Percentiles rank a stretch among this genome's conserved stretches.
Conservation (phyloP, 495 filamentous ascomycete species). For the Echria macrotheca region DNA sequence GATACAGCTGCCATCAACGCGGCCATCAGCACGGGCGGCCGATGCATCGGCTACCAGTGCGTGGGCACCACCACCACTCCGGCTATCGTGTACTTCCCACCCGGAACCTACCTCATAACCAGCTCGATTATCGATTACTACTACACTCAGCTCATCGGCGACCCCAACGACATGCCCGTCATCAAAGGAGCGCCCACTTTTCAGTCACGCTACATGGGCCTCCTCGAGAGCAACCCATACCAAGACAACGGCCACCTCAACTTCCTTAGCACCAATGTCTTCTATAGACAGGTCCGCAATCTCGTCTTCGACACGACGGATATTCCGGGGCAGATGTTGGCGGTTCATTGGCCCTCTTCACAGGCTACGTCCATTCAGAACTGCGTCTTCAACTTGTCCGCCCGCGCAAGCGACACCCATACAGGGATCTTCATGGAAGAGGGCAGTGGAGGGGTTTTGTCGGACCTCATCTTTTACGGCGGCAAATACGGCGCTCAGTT, state of each 20-base stretch:
- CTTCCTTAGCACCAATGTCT: slow-evolving; percentile 70
- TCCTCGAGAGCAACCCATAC: slow-evolving; percentile 24
- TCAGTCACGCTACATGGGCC: slow-evolving; percentile 20
- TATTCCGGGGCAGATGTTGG: slow-evolving; percentile 42
- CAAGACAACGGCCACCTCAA: slow-evolving; percentile 20
- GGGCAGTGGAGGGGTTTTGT: slow-evolving; percentile 78
- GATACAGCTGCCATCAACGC: slow-evolving; percentile 79
- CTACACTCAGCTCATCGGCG: slow-evolving; percentile 59
- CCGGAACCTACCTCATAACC: slow-evolving; percentile 57
- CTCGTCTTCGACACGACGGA: slow-evolving; percentile 76
- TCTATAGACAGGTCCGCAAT: slow-evolving; percentile 91
- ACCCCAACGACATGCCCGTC: slow-evolving; percentile 55
- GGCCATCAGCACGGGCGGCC: slow-evolving; percentile 66
- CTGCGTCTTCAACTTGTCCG: slow-evolving; percentile 66
- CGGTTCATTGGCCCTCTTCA: slow-evolving; percentile 93
- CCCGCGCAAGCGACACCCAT: slow-evolving; percentile 60
- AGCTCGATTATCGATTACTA: slow-evolving; percentile 57
- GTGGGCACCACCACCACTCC: slow-evolving; percentile 68
- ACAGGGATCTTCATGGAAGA: slow-evolving; percentile 95
- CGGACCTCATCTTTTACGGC: slow-evolving; percentile 76
- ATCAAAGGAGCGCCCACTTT: slow-evolving; percentile 65
- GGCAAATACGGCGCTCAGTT: slow-evolving; percentile 74
- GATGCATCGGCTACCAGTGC: slow-evolving; percentile 73
- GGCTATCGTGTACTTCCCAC: slow-evolving; percentile 66
- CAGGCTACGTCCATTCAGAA: slow-evolving; percentile 88